A percentile compares a stretch with the other conserved stretches of the same genome.
Evolutionary conservation across 345 rosid species (phyloP).

Genomic region (Salix viminalis): DNA sequence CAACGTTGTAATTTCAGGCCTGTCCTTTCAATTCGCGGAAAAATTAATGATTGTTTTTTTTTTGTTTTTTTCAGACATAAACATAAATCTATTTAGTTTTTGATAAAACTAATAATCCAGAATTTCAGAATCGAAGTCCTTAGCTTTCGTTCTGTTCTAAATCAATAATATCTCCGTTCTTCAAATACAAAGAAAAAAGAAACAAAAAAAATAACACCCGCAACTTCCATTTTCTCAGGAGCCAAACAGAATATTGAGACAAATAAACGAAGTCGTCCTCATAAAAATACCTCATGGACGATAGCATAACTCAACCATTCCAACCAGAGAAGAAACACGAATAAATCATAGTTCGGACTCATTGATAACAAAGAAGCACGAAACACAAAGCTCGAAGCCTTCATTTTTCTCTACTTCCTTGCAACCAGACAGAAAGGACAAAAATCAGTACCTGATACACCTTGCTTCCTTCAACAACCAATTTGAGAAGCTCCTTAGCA

Average conservation of each 20-base stretch:
- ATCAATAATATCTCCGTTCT: background rate
- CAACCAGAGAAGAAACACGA: background rate
- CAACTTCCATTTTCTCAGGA: slow-evolving; percentile 9
- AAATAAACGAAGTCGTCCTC: background rate
- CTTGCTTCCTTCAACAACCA: slow-evolving; percentile 69
- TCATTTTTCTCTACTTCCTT: slow-evolving; percentile 1
- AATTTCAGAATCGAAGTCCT: background rate
- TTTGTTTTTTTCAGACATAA: background rate
- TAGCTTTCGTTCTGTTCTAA: background rate
- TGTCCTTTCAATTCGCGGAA: background rate
- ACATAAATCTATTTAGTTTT: background rate
- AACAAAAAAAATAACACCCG: background rate
- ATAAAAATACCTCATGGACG: background rate
- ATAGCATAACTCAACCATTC: background rate
- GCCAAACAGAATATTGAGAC: slow-evolving; percentile 19
- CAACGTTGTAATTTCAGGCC: background rate
- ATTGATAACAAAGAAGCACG: background rate
- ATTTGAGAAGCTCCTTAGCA: slow-evolving; percentile 53
- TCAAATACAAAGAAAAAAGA: background rate
- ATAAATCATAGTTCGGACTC: background rate
- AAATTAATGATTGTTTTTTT: background rate
- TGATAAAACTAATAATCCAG: background rate
- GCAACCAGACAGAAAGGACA: slow-evolving; percentile 20
- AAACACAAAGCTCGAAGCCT: background rate
- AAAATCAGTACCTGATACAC: slow-evolving; percentile 55